phyloP scores from a whole-genome alignment of 176 grass and related monocot genomes.

The Juncus inflexus region DNA sequence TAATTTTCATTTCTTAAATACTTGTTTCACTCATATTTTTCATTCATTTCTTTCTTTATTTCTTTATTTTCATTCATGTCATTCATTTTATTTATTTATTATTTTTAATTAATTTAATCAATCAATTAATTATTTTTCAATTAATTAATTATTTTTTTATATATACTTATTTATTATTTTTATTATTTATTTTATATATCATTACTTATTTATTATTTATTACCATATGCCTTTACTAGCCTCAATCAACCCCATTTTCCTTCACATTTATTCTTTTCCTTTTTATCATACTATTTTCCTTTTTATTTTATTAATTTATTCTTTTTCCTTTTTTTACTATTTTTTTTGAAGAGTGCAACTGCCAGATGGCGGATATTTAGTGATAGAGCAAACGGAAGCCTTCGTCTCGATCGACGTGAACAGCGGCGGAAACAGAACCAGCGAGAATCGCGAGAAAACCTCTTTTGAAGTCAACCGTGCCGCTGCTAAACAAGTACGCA shows the following conservation, averaged over 20 bases:
- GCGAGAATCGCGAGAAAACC: conserved; percentile 80
- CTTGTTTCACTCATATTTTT: background rate
- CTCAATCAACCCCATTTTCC: too few species aligned
- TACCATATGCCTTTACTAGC: too few species aligned
- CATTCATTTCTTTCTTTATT: background rate
- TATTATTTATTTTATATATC: too few species aligned
- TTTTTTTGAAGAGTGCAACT: conserved; percentile 55
- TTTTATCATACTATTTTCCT: background rate
- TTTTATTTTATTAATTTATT: too few species aligned
- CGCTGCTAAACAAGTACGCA: too few species aligned
- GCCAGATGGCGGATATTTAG: conserved; percentile 72
- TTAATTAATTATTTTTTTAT: too few species aligned
- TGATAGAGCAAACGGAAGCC: conserved; percentile 97
- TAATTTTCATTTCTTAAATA: conserved; percentile 18
- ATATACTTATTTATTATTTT: too few species aligned
- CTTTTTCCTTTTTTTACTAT: conserved; percentile 17
- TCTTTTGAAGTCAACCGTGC: conserved; percentile 66
- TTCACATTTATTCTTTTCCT: background rate
- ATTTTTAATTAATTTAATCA: too few species aligned
- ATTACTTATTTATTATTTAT: too few species aligned
- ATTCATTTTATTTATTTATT: too few species aligned
- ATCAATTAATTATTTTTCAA: too few species aligned
- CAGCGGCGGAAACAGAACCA: conserved; percentile 79
- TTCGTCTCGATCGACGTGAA: conserved; percentile 95
- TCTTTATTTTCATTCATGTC: too few species aligned